Evolutionary conservation across 345 rosid genomes (phyloP).

Genomic region (Boechera retrofracta): DNA sequence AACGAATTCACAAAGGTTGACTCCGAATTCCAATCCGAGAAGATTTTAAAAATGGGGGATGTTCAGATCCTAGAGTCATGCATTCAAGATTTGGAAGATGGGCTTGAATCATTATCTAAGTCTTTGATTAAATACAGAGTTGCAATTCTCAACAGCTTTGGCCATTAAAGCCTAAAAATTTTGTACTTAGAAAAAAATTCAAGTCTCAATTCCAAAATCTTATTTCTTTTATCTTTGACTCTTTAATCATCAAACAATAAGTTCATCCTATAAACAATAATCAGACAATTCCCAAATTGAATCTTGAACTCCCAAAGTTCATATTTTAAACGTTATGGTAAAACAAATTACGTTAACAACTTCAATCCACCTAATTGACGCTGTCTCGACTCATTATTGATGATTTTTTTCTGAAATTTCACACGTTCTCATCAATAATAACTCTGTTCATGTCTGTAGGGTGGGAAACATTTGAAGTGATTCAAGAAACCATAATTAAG

Average conservation of each 20-base stretch:
- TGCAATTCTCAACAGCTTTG: constrained; percentile 49
- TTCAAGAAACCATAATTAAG: constrained; percentile 12
- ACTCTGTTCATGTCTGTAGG: constrained; percentile 12
- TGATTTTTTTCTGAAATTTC: background rate
- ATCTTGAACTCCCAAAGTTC: background rate
- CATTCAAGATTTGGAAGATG: constrained; percentile 52
- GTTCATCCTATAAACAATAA: constrained; percentile 1
- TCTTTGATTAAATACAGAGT: constrained; percentile 36
- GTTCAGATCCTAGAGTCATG: constrained; percentile 46
- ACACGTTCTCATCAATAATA: constrained; percentile 34
- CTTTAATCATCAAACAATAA: constrained; percentile 11
- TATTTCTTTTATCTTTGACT: background rate
- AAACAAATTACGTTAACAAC: background rate
- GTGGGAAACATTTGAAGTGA: constrained; percentile 20
- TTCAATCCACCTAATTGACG: constrained; percentile 21
- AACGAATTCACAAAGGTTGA: constrained; percentile 39
- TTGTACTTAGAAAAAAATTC: constrained; percentile 1
- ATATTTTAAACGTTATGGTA: background rate
- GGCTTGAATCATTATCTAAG: constrained; percentile 41
- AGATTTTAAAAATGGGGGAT: constrained; percentile 25
- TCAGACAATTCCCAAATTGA: background rate
- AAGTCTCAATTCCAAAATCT: background rate
- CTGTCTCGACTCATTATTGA: constrained; percentile 8
- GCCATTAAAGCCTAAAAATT: constrained; percentile 30
- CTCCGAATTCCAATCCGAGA: constrained; percentile 13